phyloP scores from a whole-genome alignment of 2,329 filamentous ascomycete species.

The Sporothrix humicola region DNA sequence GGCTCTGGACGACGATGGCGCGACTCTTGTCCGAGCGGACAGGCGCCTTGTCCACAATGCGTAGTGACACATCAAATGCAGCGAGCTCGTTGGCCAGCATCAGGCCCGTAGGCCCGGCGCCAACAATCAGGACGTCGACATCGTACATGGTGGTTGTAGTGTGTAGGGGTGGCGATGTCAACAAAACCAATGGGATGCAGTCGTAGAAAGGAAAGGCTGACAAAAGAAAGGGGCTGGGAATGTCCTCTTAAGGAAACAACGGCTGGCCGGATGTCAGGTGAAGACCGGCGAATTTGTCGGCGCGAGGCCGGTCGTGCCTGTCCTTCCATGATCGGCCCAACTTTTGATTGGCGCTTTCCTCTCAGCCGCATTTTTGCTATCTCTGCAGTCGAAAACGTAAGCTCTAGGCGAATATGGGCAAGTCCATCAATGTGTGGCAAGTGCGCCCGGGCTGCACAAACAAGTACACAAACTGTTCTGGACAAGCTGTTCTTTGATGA shows the following conservation, averaged over 20 bases:
- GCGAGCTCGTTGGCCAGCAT: slow-evolving; percentile 50
- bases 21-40: slow-evolving; percentile 48
- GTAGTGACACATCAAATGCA: slow-evolving; percentile 43
- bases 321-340: background rate
- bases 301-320: slow-evolving; percentile 23
- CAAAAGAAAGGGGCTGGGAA: background rate
- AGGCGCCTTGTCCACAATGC: slow-evolving; percentile 48
- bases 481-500: no score
- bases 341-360: background rate
- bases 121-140: slow-evolving; percentile 50
- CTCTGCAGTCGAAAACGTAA: background rate
- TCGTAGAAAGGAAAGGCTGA: background rate
- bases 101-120: slow-evolving; percentile 53
- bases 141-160: slow-evolving; percentile 14
- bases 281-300: background rate
- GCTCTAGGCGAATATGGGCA: background rate
- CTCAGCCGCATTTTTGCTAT: background rate
- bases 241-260: background rate
- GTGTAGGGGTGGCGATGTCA: background rate
- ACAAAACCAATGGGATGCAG: background rate
- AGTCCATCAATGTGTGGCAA: background rate
- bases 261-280: background rate
- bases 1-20: slow-evolving; percentile 55
- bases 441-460: background rate
- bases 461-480: background rate